phyloP scores from a whole-genome alignment of 108 stramenopile species.

The Nannochloropsis salina region DNA sequence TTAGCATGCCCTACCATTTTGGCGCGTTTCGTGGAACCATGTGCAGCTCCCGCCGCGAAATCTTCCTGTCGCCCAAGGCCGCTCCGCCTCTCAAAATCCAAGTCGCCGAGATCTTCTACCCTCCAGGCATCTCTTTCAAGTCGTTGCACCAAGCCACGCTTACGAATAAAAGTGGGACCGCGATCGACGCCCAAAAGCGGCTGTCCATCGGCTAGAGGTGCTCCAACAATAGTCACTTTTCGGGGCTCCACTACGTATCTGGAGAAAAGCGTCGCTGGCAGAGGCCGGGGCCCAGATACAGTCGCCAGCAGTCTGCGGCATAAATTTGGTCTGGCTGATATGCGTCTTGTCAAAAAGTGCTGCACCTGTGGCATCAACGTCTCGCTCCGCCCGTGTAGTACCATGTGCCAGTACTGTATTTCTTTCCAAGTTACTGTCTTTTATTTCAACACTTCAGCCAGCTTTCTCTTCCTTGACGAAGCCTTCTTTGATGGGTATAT shows the following conservation, averaged over 20 bases:
- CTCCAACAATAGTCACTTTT: constrained; percentile 35
- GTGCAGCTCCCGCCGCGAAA: constrained; percentile 21
- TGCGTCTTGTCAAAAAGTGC: too few relatives aligned
- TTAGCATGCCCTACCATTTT: constrained; percentile 31
- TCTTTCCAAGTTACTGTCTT: too few relatives aligned
- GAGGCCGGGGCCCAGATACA: not conserved
- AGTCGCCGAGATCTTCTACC: constrained; percentile 40
- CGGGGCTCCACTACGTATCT: constrained; percentile 30
- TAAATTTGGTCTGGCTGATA: too few relatives aligned
- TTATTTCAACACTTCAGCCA: too few relatives aligned
- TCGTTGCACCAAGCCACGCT: constrained; percentile 33
- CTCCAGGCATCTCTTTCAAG: constrained; percentile 33
- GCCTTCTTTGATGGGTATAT: too few relatives aligned
- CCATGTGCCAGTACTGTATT: too few relatives aligned
- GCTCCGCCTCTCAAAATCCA: constrained; percentile 30
- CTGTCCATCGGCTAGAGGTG: constrained; percentile 34
- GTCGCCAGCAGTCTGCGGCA: not conserved
- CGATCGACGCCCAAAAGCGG: constrained; percentile 35
- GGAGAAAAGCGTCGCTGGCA: not conserved
- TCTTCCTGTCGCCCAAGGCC: constrained; percentile 28
- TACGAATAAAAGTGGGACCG: constrained; percentile 31
- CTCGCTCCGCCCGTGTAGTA: too few relatives aligned
- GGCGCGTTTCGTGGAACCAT: constrained; percentile 28
- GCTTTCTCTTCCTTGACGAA: too few relatives aligned
- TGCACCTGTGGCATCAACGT: too few relatives aligned